Percentiles rank a stretch among this genome's conserved stretches.
phyloP scores from a whole-genome alignment of 139 green algal genomes.

The Picochlorum sp. region DNA sequence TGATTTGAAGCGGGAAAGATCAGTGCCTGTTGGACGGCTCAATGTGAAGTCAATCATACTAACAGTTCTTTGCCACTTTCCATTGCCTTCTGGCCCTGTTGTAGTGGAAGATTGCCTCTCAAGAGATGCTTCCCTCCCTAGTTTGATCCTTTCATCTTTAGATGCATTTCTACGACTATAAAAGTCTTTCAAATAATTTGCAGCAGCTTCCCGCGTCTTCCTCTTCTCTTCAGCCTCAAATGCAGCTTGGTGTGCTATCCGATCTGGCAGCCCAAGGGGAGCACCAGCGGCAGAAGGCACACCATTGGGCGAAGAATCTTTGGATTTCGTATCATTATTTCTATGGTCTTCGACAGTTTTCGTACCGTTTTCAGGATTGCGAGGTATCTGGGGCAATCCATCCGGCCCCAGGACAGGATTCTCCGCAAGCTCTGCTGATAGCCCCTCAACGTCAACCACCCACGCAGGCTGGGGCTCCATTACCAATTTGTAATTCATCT shows the following conservation, averaged over 20 bases:
- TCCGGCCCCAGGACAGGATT: constrained; percentile 27
- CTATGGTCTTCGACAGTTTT: neutral
- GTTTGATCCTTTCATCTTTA: too few species aligned
- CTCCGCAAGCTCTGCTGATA: constrained; percentile 4
- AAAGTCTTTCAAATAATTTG: constrained; percentile 20
- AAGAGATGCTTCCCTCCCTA: too few species aligned
- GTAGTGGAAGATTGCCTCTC: too few species aligned
- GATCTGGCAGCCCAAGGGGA: neutral
- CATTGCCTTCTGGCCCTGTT: too few species aligned
- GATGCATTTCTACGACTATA: too few species aligned
- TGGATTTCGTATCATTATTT: neutral
- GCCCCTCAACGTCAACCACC: constrained; percentile 31
- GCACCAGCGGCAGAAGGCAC: neutral
- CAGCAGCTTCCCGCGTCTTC: constrained; percentile 8
- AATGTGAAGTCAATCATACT: constrained; percentile 35
- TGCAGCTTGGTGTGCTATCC: constrained; percentile 7
- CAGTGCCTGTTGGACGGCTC: constrained; percentile 4
- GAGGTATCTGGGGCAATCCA: too few species aligned
- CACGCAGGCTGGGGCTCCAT: constrained; percentile 16
- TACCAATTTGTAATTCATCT: constrained; percentile 32
- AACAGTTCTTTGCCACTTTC: constrained; percentile 18
- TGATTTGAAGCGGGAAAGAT: constrained; percentile 35
- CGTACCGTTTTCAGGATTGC: neutral
- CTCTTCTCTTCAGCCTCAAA: constrained; percentile 19
- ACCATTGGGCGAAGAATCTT: neutral